Base-by-base conservation (phyloP, 129 eudicot species). In the Tanacetum coccineum region DNA sequence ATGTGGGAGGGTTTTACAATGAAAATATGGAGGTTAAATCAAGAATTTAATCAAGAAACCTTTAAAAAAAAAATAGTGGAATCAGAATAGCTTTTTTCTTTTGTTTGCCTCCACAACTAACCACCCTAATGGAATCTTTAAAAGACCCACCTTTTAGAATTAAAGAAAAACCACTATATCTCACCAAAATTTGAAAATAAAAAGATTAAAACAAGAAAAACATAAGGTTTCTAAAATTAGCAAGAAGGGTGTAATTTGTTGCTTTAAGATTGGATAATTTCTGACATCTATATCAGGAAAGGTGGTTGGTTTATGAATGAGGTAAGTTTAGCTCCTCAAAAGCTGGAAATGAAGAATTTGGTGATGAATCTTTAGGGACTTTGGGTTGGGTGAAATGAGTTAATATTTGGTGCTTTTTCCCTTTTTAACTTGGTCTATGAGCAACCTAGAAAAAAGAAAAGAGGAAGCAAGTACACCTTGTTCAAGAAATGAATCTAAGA, bases 21-120 rank as follows among this genome's bases (percentile, higher is more conserved):
- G 74, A 18, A 48, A 28, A 59, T n/a, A 59, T 20, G 68, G 50
- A 62, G 45, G 42, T 74, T 67, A 58, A 59, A 75, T 67, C 26
- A 75, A 59, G 74, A 74, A 56, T 30, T 30, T 30, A 30, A 30
- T 30, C 39, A 30, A 30, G 39, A 30, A 30, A 30, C 39, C 3
- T 59, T 46, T 17, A 12, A 21, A 48, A 48, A 11, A 47, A 9
- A 36, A n/a, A n/a, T 44, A 54, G 64, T 65, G 66, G 78, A 74
- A 74, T 74, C 73, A 67, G 74, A 74, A 74, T 74, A 74, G 68
- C 73, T 21, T 66, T 59, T 32, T 13, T 51, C 30, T 62, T 74
- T 67, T 66, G 74, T 74, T 67, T 50, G 79, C 69, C 69, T 75
- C 68, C 74, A 75, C 74, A 74, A 14, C 73, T 67, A 74, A 66